Percentiles rank a stretch among this genome's conserved stretches.
Evolutionary conservation across 75 land plant genomes (phyloP).

Genomic region (Pinus taeda): DNA sequence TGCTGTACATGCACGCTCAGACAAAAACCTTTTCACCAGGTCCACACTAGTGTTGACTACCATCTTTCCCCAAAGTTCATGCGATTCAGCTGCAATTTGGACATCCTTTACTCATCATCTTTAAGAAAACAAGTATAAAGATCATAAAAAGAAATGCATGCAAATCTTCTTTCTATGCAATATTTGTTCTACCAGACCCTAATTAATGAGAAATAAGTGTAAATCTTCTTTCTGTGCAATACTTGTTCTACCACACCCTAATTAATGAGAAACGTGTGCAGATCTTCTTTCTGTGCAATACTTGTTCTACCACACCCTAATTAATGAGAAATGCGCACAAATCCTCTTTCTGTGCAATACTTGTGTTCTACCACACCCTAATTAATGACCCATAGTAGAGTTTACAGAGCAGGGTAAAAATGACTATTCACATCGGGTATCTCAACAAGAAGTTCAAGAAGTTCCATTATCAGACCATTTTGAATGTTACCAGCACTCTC

Average conservation of each 20-base stretch:
- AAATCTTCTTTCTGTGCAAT: too few species aligned
- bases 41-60: constrained; percentile 43
- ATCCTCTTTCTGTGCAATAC: too few species aligned
- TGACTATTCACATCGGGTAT: not conserved
- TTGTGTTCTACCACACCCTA: not conserved
- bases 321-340: not conserved
- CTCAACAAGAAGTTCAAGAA: not conserved
- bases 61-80: constrained; percentile 30
- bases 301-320: too few species aligned
- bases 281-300: too few species aligned
- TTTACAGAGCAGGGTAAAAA: not conserved
- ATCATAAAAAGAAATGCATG: not conserved
- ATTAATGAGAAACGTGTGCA: not conserved
- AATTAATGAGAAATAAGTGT: not conserved
- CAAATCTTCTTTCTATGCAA: not conserved
- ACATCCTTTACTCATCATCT: not conserved
- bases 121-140: not conserved
- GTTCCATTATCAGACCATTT: not conserved
- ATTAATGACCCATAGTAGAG: not conserved
- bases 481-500: too few species aligned
- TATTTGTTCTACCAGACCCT: not conserved
- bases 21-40: constrained; percentile 42
- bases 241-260: not conserved
- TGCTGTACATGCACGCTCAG: not conserved
- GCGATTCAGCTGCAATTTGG: constrained; percentile 25